These are phyloP conservation scores for Trametes sp. DNA, from an alignment of 1,284 basidiomycete species.

Conservation along the genomic window DNA sequence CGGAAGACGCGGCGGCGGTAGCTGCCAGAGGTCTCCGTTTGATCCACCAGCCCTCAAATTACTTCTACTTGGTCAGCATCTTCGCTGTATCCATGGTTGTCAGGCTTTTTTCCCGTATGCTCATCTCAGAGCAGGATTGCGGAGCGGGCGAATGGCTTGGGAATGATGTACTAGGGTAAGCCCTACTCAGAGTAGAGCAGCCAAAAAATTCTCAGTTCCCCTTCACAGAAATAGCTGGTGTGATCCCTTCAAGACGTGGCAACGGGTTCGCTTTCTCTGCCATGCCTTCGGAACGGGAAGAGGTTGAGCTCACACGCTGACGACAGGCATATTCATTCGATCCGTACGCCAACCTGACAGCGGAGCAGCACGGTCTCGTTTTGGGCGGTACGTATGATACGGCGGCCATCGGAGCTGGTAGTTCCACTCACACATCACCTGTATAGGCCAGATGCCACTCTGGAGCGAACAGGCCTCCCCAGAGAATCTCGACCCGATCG, in stretches of 20 bases:
- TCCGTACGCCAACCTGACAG: slow-evolving; percentile 65
- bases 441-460: slow-evolving; percentile 68
- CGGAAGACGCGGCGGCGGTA: slow-evolving; percentile 52
- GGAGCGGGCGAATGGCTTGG: slow-evolving; percentile 87
- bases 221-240: slow-evolving; percentile 63
- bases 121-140: slow-evolving; percentile 62
- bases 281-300: slow-evolving; percentile 58
- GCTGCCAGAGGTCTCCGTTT: slow-evolving; percentile 56
- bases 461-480: slow-evolving; percentile 84
- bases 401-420: neutral
- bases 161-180: slow-evolving; percentile 28
- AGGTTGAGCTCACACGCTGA: slow-evolving; percentile 78
- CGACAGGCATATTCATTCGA: slow-evolving; percentile 83
- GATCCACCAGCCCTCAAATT: slow-evolving; percentile 61
- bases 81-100: no score
- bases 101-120: neutral
- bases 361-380: slow-evolving; percentile 57
- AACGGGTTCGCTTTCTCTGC: slow-evolving; percentile 53
- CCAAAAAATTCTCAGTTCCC: no score
- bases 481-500: slow-evolving; percentile 72
- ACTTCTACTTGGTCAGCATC: slow-evolving; percentile 61
- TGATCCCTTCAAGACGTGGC: slow-evolving; percentile 83
- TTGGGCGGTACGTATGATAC: slow-evolving; percentile 64
- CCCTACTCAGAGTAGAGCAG: no score
- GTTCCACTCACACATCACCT: slow-evolving; percentile 27